phyloP scores from a whole-genome alignment of 306 rosid genomes.

The Fragaria nilgerrensis region DNA sequence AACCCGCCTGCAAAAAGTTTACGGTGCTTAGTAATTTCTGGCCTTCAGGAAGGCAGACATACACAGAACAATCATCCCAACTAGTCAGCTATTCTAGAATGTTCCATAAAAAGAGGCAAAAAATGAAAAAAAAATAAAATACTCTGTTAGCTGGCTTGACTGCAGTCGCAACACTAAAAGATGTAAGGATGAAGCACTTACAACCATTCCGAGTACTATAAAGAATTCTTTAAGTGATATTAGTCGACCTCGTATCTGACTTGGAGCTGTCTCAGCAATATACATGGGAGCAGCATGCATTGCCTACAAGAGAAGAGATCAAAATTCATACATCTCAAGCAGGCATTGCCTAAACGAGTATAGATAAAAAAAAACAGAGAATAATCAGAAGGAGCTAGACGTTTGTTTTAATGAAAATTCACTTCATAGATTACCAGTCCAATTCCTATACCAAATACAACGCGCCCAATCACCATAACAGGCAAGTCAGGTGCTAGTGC shows the following conservation, averaged over 20 bases:
- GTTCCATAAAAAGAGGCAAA: slow-evolving; percentile 1
- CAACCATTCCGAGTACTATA: slow-evolving; percentile 93
- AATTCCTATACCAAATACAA: slow-evolving; percentile 77
- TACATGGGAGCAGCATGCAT: too few relatives aligned
- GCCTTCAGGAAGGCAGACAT: neutral
- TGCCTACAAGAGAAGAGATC: too few relatives aligned
- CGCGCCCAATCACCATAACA: slow-evolving; percentile 69
- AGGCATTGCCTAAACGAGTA: slow-evolving; percentile 69
- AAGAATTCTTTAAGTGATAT: too few relatives aligned
- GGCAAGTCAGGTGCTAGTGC: slow-evolving; percentile 73
- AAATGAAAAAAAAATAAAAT: neutral
- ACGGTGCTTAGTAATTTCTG: neutral
- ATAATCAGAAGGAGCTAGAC: neutral
- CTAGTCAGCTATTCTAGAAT: neutral
- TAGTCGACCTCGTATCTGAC: too few relatives aligned
- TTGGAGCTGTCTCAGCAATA: too few relatives aligned
- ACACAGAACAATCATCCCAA: neutral
- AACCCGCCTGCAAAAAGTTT: slow-evolving; percentile 63
- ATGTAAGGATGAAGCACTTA: slow-evolving; percentile 53
- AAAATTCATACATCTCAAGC: slow-evolving; percentile 16
- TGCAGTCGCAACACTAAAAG: neutral
- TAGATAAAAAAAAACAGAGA: slow-evolving; percentile 11
- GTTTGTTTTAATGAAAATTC: neutral
- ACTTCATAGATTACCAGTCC: slow-evolving; percentile 64
- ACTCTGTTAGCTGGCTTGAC: too few relatives aligned